Conservation (phyloP, 371 early-diverging fungal genomes). For the Lichtheimia ornata region DNA sequence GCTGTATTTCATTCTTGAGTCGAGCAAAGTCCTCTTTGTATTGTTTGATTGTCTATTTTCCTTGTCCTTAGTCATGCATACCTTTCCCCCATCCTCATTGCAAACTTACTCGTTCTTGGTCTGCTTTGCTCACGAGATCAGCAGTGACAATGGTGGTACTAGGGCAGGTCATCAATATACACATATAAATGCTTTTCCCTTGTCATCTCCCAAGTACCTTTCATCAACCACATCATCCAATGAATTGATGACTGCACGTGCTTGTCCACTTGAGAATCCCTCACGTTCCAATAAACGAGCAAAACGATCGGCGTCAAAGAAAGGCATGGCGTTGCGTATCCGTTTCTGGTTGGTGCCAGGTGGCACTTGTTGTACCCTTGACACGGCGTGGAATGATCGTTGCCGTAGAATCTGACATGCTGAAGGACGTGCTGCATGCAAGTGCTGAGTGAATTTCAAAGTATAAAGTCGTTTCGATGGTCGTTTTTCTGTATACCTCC, state of each 20-base stretch:
- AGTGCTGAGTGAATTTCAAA: too few relatives aligned
- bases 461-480: too few relatives aligned
- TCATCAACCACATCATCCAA: conserved; percentile 78
- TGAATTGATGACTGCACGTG: conserved; percentile 79
- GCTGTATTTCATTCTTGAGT: conserved; percentile 84
- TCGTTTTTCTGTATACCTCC: background rate
- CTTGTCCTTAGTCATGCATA: background rate
- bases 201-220: conserved; percentile 49
- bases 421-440: background rate
- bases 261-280: conserved; percentile 74
- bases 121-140: conserved; percentile 77
- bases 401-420: background rate
- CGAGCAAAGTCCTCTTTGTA: conserved; percentile 88
- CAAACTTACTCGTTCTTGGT: conserved; percentile 73
- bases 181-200: background rate
- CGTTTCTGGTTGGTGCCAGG: conserved; percentile 7
- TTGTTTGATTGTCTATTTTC: conserved; percentile 68
- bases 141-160: conserved; percentile 62
- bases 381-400: conserved; percentile 1
- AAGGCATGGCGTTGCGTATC: conserved; percentile 34
- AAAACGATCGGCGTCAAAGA: conserved; percentile 79
- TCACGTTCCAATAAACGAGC: conserved; percentile 73
- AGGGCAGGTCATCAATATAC: background rate
- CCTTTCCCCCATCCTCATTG: background rate
- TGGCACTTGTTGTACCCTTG: background rate